A percentile compares a stretch with the other conserved stretches of the same genome.
Conservation (phyloP, 176 grass and related monocot species). For the Triticum turgidum region DNA sequence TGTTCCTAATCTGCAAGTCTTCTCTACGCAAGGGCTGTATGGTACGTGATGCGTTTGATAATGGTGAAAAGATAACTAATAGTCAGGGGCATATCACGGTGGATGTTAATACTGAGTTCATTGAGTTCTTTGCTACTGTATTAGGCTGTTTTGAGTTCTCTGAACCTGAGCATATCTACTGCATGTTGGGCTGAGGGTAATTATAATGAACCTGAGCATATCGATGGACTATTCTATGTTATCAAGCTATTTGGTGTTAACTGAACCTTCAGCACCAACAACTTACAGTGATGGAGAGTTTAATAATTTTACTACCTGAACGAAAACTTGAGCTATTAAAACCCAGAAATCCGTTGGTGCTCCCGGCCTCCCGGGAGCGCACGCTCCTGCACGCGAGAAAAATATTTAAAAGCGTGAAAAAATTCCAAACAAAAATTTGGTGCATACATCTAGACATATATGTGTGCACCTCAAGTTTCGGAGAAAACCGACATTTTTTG, state of each 20-base stretch:
- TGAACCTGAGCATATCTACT: constrained; percentile 1
- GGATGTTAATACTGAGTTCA: too few species aligned
- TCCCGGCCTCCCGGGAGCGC: too few species aligned
- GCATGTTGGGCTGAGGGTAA: neutral
- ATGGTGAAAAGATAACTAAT: neutral
- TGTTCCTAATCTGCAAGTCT: neutral
- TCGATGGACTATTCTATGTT: neutral
- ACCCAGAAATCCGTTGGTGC: too few species aligned
- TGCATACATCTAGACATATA: too few species aligned
- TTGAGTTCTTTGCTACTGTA: neutral
- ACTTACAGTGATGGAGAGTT: neutral
- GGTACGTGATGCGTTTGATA: neutral
- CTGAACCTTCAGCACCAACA: neutral
- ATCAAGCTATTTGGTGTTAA: neutral
- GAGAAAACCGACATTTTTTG: too few species aligned
- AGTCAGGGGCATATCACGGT: too few species aligned
- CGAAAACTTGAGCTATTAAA: neutral
- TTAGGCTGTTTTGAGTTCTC: neutral
- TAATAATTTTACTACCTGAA: neutral
- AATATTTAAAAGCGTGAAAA: too few species aligned
- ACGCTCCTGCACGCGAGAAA: too few species aligned
- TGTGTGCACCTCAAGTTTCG: too few species aligned
- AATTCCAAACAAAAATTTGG: too few species aligned
- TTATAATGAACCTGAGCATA: neutral
- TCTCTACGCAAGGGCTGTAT: neutral